Conservation (phyloP, 495 filamentous ascomycete species). For the Xeromyces bisporus region DNA sequence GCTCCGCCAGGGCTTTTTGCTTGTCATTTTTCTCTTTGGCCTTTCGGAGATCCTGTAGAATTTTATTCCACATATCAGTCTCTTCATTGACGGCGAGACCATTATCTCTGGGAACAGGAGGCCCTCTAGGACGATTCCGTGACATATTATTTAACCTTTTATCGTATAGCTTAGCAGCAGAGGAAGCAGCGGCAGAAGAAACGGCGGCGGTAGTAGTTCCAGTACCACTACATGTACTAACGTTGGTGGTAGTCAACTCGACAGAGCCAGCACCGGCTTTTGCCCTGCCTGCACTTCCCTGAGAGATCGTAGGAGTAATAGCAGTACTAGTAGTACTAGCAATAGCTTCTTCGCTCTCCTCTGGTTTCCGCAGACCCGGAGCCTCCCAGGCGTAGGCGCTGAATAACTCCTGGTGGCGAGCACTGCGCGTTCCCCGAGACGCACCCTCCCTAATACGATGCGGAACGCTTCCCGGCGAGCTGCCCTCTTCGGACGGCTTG, state of each 20-base stretch:
- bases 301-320: neutral
- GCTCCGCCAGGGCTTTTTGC: conserved; percentile 27
- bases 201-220: too few species aligned
- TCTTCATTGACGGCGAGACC: conserved; percentile 41
- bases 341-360: neutral
- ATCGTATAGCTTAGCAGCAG: neutral
- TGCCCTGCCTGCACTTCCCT: neutral
- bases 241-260: neutral
- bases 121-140: conserved; percentile 27
- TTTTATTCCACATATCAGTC: conserved; percentile 45
- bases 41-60: conserved; percentile 37
- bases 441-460: conserved; percentile 9
- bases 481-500: neutral
- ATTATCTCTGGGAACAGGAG: conserved; percentile 26
- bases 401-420: conserved; percentile 5
- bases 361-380: conserved; percentile 5
- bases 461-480: conserved; percentile 2
- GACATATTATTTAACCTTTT: conserved; percentile 17
- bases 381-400: conserved; percentile 12
- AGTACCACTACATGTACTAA: too few species aligned
- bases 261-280: neutral
- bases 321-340: conserved; percentile 1
- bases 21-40: conserved; percentile 48
- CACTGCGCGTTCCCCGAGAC: conserved; percentile 13
- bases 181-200: too few species aligned